Conservation (phyloP, 176 grass and related monocot genomes). For the Phoenix dactylifera region DNA sequence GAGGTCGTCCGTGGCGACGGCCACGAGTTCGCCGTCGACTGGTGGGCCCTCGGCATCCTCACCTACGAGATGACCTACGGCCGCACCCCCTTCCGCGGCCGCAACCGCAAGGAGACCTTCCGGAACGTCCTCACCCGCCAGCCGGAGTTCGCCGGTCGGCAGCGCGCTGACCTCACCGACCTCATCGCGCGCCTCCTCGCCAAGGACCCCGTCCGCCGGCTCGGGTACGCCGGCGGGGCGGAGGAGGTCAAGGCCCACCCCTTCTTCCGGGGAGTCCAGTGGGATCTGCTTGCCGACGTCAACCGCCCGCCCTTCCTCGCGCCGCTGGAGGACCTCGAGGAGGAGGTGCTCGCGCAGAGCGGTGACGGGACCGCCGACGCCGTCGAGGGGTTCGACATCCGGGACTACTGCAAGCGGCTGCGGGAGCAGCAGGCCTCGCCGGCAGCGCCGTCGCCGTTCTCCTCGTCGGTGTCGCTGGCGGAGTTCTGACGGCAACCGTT, state of each 20-base stretch:
- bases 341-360: slow-evolving; percentile 6
- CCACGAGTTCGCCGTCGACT: slow-evolving; percentile 88
- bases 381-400: slow-evolving; percentile 50
- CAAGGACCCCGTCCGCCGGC: slow-evolving; percentile 43
- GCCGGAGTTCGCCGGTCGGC: slow-evolving; percentile 44
- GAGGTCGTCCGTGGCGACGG: slow-evolving; percentile 86
- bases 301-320: slow-evolving; percentile 68
- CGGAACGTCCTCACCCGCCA: slow-evolving; percentile 67
- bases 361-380: neutral
- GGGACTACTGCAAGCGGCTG: slow-evolving; percentile 50
- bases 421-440: slow-evolving; percentile 9
- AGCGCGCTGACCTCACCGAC: slow-evolving; percentile 61
- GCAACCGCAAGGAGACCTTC: slow-evolving; percentile 90
- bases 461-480: slow-evolving; percentile 22
- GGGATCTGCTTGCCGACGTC: slow-evolving; percentile 63
- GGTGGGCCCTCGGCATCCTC: slow-evolving; percentile 86
- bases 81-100: slow-evolving; percentile 68
- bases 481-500: slow-evolving; percentile 46
- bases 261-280: slow-evolving; percentile 74
- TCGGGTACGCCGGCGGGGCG: slow-evolving; percentile 42
- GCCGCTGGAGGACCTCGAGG: slow-evolving; percentile 34
- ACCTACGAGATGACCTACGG: slow-evolving; percentile 83
- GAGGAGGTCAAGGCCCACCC: slow-evolving; percentile 64
- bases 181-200: slow-evolving; percentile 58
- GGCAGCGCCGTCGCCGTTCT: neutral